Evolutionary conservation across 2,329 filamentous ascomycete genomes (phyloP).

Genomic region (Didymellaceae sp.): DNA sequence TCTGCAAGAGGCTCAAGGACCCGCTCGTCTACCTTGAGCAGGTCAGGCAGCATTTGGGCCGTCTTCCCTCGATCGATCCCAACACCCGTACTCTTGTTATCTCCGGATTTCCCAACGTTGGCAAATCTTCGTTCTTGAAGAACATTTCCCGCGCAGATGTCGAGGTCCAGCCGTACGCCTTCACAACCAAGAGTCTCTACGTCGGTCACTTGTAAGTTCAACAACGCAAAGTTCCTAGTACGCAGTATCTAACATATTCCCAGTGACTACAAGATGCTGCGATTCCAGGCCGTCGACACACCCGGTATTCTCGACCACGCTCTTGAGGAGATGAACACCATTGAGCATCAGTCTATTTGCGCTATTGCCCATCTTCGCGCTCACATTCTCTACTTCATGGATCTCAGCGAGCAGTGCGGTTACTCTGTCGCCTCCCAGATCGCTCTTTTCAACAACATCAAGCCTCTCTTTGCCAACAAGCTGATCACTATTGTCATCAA

Average conservation of each 20-base stretch:
- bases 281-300: slow-evolving; percentile 94
- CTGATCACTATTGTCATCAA: slow-evolving; percentile 96
- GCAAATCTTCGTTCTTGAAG: slow-evolving; percentile 94
- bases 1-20: slow-evolving; percentile 93
- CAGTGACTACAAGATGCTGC: slow-evolving; percentile 86
- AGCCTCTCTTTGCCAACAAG: slow-evolving; percentile 96
- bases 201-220: slow-evolving; percentile 78
- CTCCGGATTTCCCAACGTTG: slow-evolving; percentile 90
- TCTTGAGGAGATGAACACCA: slow-evolving; percentile 97
- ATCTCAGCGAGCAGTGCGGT: slow-evolving; percentile 94
- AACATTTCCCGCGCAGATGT: slow-evolving; percentile 94
- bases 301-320: slow-evolving; percentile 98
- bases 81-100: slow-evolving; percentile 96
- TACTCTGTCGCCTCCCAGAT: slow-evolving; percentile 94
- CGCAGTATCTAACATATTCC: slow-evolving; percentile 53
- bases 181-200: slow-evolving; percentile 97
- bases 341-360: slow-evolving; percentile 98
- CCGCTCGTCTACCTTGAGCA: slow-evolving; percentile 95
- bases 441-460: slow-evolving; percentile 89
- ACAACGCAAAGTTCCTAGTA: slow-evolving; percentile 72
- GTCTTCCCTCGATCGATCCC: slow-evolving; percentile 97
- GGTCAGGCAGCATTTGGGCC: slow-evolving; percentile 93
- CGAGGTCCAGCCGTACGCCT: slow-evolving; percentile 96
- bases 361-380: slow-evolving; percentile 96
- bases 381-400: slow-evolving; percentile 97